Evolutionary conservation across 257 asterid genomes (phyloP).

Genomic region (Solanum virginianum): DNA sequence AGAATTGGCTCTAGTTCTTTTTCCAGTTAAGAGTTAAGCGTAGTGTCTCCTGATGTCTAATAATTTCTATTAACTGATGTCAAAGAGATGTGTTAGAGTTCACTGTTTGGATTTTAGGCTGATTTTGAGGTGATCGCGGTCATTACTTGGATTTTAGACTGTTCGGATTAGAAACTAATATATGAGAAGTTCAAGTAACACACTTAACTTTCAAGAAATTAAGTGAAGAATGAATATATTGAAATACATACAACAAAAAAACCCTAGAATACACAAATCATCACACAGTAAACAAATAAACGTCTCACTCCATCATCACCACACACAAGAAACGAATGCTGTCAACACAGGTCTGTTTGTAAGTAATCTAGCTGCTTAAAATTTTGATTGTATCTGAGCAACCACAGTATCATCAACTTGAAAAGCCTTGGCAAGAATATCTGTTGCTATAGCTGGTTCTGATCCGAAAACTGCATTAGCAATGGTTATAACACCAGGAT

Average conservation of each 20-base stretch:
- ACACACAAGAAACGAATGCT: not conserved
- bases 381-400: not conserved
- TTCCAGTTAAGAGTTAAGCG: not conserved
- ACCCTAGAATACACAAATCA: not conserved
- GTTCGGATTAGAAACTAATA: not conserved
- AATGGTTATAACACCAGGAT: not conserved
- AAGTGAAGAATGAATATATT: not conserved
- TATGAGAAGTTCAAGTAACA: not conserved
- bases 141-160: not conserved
- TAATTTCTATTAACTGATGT: not conserved
- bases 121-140: no score
- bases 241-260: not conserved
- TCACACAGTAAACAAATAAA: not conserved
- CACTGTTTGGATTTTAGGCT: not conserved
- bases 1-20: not conserved
- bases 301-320: not conserved
- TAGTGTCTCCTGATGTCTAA: not conserved
- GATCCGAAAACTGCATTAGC: not conserved
- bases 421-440: not conserved
- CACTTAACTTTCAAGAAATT: not conserved
- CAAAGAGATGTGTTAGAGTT: not conserved
- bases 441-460: not conserved
- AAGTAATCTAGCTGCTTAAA: not conserved
- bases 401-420: not conserved
- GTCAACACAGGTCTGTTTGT: not conserved